Evolutionary conservation across 352 stramenopile genomes (phyloP), one percentile per base, ranked within the genome.

Genomic region (Pythium volutum): DNA sequence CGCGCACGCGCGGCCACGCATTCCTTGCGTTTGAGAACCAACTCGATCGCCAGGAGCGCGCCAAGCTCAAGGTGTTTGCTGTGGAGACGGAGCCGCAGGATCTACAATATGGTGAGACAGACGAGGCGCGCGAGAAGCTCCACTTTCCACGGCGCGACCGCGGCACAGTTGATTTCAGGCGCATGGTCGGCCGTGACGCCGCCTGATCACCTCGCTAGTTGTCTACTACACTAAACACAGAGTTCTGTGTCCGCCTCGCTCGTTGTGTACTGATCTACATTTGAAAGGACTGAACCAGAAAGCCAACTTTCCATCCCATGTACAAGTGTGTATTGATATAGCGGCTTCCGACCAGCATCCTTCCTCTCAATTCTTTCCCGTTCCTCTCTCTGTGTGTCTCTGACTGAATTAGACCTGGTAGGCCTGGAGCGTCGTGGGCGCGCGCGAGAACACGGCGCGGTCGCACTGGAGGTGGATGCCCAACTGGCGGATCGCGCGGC

Each of bases 401-500:
- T 38, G 7, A 14, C 12, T 38, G 33, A 38, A 7, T 62, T 55
- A 67, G 18, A 67, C 61, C n/a, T 67, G 61, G 61, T 67, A 67
- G 12, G 61, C 52, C 54, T 67, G 61, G 11, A 67, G 61, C 26
- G 61, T 67, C 22, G 61, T 54, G 14, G 61, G 53, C 22, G 61
- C 61, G 47, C 61, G 38, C 18, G 38, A 23, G 39, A 67, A 67
- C 31, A 51, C 47, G 46, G 61, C 61, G 36, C 61, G 61, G 47
- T 69, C 62, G 62, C 62, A 69, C 54, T 69, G 54, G 14, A 69
- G 49, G 49, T 74, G 67, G 22, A 42, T 50, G 23, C 50, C 67
- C 31, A 74, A 22, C 46, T 74, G 67, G 47, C 56, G 50, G 16
- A 74, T 58, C 15, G 61, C 38, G 57, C 67, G 66, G 39, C 47